Base-by-base conservation (phyloP, 148 eudicot genomes). In the Spergularia bocconei region DNA sequence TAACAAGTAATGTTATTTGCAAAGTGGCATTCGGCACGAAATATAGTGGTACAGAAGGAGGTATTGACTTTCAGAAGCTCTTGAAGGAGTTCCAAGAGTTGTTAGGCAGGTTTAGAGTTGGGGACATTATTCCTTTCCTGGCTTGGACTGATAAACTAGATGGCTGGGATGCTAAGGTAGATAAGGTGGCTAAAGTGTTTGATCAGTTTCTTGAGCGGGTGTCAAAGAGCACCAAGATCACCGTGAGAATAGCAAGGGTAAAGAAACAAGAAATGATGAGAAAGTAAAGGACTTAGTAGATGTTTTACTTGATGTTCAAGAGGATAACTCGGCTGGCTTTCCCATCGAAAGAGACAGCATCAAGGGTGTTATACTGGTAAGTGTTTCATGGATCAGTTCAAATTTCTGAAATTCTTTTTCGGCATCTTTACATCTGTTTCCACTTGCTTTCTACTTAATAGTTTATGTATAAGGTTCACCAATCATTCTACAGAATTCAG, bases 11-110 rank as follows among this genome's bases (percentile, higher is more conserved):
- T 54, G 84, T 89, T 11, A 75, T 85, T 41, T 84, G 89, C 67
- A 81, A 88, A 75, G 84, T 76, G 17, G 89, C 89, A 0, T 86
- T 89, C 54, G 92, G 97, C 20, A 88, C 76, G 72, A 89, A 85
- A 70, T 88, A 89, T 41, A 64, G 82, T 14, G 84, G 69, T 13
- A 79, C 76, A 7, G 85, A 77, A 55, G 63, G 12, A 11, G 85
- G 85, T 33, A 52, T 69, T 48, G 80, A 67, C 17, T 79, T 84
- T 50, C 63, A 57, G 41, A 70, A 75, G 56, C 67, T 86, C 0
- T 79, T 86, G 74, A 56, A n/a, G 15, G 85, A 82, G 55, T 68
- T 79, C 38, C 15, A 71, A 56, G 77, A 79, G 56, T 19, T 88
- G 55, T 23, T 92, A 60, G 86, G 87, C 8, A 20, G 48, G 2